Conservation (phyloP, 2,329 filamentous ascomycete genomes). For the Colletotrichum filicis region DNA sequence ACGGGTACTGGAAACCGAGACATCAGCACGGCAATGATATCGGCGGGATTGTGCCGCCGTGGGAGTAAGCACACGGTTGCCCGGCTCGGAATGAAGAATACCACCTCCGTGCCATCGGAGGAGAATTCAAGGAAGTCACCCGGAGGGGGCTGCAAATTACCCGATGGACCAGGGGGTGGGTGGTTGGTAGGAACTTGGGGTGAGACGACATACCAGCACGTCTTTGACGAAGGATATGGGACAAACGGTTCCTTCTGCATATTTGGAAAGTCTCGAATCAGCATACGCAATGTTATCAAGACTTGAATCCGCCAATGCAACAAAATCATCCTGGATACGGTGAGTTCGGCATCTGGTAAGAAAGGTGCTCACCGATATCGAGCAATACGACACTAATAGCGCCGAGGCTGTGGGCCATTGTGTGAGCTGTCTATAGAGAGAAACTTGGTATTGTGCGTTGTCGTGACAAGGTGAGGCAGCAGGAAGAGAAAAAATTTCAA, state of each 20-base stretch:
- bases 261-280: slow-evolving; percentile 21
- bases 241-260: slow-evolving; percentile 81
- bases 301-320: neutral
- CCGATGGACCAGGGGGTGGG: slow-evolving; percentile 33
- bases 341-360: slow-evolving; percentile 1
- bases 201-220: slow-evolving; percentile 73
- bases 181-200: slow-evolving; percentile 21
- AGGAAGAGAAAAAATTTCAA: neutral
- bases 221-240: slow-evolving; percentile 88
- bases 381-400: slow-evolving; percentile 61
- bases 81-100: slow-evolving; percentile 20
- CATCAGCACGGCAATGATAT: slow-evolving; percentile 9
- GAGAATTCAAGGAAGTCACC: slow-evolving; percentile 26
- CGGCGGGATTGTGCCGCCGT: slow-evolving; percentile 9
- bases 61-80: slow-evolving; percentile 9
- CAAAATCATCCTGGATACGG: neutral
- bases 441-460: slow-evolving; percentile 4
- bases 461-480: neutral
- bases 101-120: slow-evolving; percentile 22
- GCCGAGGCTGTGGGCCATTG: slow-evolving; percentile 47
- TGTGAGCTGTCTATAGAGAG: neutral
- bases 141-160: slow-evolving; percentile 30
- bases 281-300: slow-evolving; percentile 7
- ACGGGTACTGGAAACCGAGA: slow-evolving; percentile 72
- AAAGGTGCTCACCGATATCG: slow-evolving; percentile 64